Evolutionary conservation across 257 asterid genomes (phyloP).

Genomic region (Leptodermis oblonga): DNA sequence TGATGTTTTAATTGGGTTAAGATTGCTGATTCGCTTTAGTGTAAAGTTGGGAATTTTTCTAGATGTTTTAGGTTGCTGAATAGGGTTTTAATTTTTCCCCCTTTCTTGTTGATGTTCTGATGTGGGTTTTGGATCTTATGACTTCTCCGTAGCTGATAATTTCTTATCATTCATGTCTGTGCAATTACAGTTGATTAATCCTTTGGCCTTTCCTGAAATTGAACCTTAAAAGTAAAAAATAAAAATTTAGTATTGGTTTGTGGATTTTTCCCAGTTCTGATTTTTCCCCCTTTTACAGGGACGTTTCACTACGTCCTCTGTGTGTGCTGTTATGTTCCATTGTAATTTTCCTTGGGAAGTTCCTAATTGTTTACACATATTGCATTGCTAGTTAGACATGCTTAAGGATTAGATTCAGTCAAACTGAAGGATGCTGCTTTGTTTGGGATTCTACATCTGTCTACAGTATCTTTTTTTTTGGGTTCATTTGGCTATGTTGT

Average conservation of each 20-base stretch:
- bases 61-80: background rate
- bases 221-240: too few species aligned
- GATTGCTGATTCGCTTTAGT: background rate
- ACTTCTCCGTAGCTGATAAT: background rate
- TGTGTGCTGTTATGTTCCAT: too few species aligned
- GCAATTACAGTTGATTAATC: background rate
- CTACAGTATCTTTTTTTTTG: background rate
- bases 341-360: too few species aligned
- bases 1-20: background rate
- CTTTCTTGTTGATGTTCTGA: background rate
- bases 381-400: background rate
- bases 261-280: background rate
- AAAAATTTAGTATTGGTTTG: background rate
- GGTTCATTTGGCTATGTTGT: background rate
- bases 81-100: background rate
- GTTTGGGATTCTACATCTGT: background rate
- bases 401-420: background rate
- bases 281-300: too few species aligned
- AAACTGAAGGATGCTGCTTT: background rate
- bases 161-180: background rate
- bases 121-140: background rate
- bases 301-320: too few species aligned
- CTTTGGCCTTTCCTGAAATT: background rate
- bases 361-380: background rate
- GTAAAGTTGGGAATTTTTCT: conserved; percentile 1